Evolutionary conservation across 2,329 filamentous ascomycete genomes (phyloP).

Genomic region (Lecanicillium sp.): DNA sequence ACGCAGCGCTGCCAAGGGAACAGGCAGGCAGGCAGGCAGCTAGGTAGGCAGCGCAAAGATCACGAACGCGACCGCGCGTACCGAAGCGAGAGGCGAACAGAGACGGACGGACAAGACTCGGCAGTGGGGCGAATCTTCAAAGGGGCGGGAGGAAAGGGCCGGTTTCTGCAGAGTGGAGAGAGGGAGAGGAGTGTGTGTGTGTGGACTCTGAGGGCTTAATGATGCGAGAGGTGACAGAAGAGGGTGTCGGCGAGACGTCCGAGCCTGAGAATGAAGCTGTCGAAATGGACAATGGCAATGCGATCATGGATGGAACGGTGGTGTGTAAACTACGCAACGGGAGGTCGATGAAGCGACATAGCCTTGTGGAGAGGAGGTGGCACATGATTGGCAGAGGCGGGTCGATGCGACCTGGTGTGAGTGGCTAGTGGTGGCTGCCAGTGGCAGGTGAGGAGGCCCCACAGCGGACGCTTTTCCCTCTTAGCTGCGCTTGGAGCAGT

Average conservation of each 20-base stretch:
- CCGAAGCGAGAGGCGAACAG: not conserved
- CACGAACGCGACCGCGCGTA: constrained; percentile 5
- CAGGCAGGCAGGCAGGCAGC: not conserved
- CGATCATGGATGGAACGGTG: constrained; percentile 2
- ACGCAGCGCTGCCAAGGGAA: too few species aligned
- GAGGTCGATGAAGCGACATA: not conserved
- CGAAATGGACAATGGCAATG: constrained; percentile 4
- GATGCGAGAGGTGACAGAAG: constrained; percentile 5
- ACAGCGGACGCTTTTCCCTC: constrained; percentile 2
- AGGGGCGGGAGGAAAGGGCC: constrained; percentile 4
- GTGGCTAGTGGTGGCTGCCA: not conserved
- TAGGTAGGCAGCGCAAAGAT: not conserved
- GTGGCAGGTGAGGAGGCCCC: not conserved
- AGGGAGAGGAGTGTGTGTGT: constrained; percentile 1
- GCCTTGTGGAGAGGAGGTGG: constrained; percentile 7
- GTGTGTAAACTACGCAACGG: constrained; percentile 1
- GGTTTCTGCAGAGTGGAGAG: not conserved
- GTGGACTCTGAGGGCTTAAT: not conserved
- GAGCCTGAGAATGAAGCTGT: not conserved
- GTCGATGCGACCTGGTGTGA: constrained; percentile 6
- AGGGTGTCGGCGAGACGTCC: not conserved
- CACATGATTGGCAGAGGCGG: constrained; percentile 10
- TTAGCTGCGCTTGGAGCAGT: too few species aligned
- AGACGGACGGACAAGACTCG: not conserved
- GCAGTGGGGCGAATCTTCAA: constrained; percentile 4